Evolutionary conservation across 2,329 filamentous ascomycete genomes (phyloP), one percentile per base, ranked within the genome.

Genomic region (Monilinia polystroma): DNA sequence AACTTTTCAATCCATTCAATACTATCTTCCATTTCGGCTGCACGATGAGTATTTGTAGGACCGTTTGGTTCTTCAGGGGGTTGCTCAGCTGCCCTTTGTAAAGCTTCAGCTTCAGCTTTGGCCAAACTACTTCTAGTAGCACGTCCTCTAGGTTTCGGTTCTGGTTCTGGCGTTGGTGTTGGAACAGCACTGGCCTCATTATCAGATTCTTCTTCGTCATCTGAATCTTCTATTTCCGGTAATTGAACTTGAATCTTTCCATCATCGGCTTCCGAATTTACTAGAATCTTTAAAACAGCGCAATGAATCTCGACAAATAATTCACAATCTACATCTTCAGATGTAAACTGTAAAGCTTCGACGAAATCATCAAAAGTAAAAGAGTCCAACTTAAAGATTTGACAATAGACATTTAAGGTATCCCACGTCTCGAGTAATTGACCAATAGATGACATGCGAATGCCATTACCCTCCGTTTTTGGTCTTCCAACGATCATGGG

Each of bases 311-410:
- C 95, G 60, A 92, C 88, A 72, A 97, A 89, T 0, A 99, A 81
- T 75, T 97, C 90, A 63, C 95, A 95, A 10, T 90, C 88, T 0
- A 87, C 81, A 29, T 92, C 87, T 45, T 89, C 85, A 0, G 88
- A 92, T 0, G 90, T 85, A 67, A 93, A 89, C 59, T 88, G 85
- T 83, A 99, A 88, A 0, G 93, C 90, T 76, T 98, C 90, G 5
- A 97, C 84, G 74, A 93, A 98, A 77, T 99, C 95, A 76, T 99
- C 95, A 74, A 98, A 96, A 0, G 94, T 98, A 76, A 99, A 99
- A 0, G 94, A 98, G 77, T 99, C 95, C 35, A 99, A 83, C 74
- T 92, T 87, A 75, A 96, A 96, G 23, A 97, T 90, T 74, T 97
- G 92, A 75, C 93, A 96, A 76, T 97, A 97, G n/a, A 99, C 94